phyloP scores from a whole-genome alignment of 306 rosid genomes.

The Glycine tomentella region DNA sequence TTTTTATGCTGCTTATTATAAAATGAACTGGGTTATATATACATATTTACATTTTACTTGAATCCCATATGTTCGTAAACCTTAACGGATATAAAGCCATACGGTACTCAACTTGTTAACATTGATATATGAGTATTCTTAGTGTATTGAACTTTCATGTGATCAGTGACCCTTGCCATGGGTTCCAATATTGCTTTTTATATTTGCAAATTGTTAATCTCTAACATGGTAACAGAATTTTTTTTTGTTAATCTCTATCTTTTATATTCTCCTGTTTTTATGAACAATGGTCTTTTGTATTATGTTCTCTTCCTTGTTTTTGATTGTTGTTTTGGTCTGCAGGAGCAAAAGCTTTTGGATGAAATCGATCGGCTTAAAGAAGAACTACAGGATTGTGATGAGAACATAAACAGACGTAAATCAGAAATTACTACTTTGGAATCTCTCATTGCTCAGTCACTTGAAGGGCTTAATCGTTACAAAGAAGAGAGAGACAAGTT shows the following conservation, averaged over 20 bases:
- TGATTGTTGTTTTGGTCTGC: constrained; percentile 41
- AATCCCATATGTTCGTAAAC: neutral
- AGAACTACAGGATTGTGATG: constrained; percentile 71
- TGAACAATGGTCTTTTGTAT: constrained; percentile 9
- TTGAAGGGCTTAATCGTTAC: constrained; percentile 63
- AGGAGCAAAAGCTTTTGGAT: constrained; percentile 84
- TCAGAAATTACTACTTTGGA: constrained; percentile 65
- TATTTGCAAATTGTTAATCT: too few species aligned
- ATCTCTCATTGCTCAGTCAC: constrained; percentile 72
- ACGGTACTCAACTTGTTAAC: neutral
- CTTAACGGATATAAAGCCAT: neutral
- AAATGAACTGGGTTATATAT: constrained; percentile 10
- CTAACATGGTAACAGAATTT: too few species aligned
- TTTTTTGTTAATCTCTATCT: constrained; percentile 1
- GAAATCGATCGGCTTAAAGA: constrained; percentile 77
- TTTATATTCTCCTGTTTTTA: neutral
- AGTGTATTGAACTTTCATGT: neutral
- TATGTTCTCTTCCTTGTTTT: neutral
- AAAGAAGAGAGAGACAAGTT: constrained; percentile 80
- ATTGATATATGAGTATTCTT: constrained; percentile 21
- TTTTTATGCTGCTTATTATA: constrained; percentile 9
- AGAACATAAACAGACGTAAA: constrained; percentile 60
- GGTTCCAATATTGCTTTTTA: too few species aligned
- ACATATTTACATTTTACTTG: neutral
- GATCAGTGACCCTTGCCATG: neutral